Conservation (phyloP, 192 early-diverging fungal species). For the Glomus cerebriforme region DNA sequence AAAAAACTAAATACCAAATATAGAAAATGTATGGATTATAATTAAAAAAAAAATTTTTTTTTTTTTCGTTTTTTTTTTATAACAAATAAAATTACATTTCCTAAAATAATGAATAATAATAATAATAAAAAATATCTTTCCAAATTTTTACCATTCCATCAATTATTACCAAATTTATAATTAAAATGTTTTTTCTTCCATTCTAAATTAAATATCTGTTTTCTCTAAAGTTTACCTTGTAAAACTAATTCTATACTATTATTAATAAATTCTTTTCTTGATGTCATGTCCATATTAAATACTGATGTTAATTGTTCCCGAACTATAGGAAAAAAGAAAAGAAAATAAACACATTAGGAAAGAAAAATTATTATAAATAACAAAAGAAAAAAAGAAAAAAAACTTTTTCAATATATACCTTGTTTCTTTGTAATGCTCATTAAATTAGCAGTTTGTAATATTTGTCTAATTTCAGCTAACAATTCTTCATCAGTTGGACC, state of each 20-base stretch:
- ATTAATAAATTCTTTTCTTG: constrained; percentile 87
- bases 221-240: constrained; percentile 45
- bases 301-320: constrained; percentile 79
- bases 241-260: constrained; percentile 73
- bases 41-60: not conserved
- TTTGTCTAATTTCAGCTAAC: constrained; percentile 66
- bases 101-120: not conserved
- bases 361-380: not conserved
- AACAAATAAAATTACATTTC: not conserved
- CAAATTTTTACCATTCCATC: not conserved
- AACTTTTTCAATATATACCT: constrained; percentile 41
- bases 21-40: not conserved
- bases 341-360: not conserved
- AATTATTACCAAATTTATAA: not conserved
- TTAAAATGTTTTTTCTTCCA: not conserved
- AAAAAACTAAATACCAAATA: not conserved
- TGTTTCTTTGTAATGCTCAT: constrained; percentile 99
- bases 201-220: not conserved
- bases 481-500: constrained; percentile 72
- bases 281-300: constrained; percentile 84
- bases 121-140: not conserved
- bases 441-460: constrained; percentile 85
- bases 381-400: not conserved
- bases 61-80: too few relatives aligned
- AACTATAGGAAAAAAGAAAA: constrained; percentile 51